Evolutionary conservation across 768 basidiomycete species (phyloP).

Genomic region (Mycena epipterygia): DNA sequence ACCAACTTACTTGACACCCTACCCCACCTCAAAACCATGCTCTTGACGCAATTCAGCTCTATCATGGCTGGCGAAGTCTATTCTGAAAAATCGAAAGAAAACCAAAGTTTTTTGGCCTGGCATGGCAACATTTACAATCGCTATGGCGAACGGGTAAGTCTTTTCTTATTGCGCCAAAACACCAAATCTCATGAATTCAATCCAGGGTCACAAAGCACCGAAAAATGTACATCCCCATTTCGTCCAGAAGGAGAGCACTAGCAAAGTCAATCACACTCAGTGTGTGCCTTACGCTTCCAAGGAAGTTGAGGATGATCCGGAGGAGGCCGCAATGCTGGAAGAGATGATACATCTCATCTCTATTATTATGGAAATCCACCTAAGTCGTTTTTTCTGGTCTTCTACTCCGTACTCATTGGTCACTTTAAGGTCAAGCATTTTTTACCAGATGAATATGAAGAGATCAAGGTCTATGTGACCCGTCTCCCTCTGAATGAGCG

Average conservation of each 20-base stretch:
- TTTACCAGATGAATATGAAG: slow-evolving; percentile 30
- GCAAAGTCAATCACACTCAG: neutral
- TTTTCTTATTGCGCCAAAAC: no score
- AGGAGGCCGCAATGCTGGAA: neutral
- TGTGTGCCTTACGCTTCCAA: neutral
- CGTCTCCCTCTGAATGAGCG: slow-evolving; percentile 21
- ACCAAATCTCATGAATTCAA: no score
- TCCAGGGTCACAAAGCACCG: neutral
- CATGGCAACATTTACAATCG: neutral
- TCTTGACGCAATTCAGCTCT: neutral
- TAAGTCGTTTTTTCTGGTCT: neutral
- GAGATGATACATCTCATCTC: neutral
- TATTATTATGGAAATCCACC: neutral
- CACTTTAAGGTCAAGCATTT: neutral
- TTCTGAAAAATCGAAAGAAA: neutral
- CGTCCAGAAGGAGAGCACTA: neutral
- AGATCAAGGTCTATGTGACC: slow-evolving; percentile 21
- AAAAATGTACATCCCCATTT: neutral
- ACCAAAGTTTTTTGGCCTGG: neutral
- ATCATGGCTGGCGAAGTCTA: neutral
- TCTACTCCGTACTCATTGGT: neutral
- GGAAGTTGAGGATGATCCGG: neutral
- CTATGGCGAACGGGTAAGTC: neutral
- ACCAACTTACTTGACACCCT: neutral
- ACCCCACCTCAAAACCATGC: neutral